Evolutionary conservation across 768 basidiomycete genomes (phyloP), one percentile per base, ranked within the genome.

Genomic region (Podaxis pistillaris): DNA sequence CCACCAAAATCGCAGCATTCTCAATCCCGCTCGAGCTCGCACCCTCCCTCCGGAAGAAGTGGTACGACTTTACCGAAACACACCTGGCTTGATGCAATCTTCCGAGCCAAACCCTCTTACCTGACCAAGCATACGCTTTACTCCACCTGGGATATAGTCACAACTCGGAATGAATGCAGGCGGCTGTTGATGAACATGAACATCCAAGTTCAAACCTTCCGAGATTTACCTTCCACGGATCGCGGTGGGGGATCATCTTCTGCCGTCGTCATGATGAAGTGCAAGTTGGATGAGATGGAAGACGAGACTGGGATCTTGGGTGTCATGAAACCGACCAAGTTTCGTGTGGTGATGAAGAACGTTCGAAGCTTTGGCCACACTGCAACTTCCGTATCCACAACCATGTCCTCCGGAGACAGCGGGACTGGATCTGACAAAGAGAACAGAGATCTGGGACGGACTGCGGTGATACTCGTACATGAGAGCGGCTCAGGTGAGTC

Each of bases 401-500:
- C 22, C 55, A 36, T 37, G 38, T 40, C 37, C 63, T 28, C 33
- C 37, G 62, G 11, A 40, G 64, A 41, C 69, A 69, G 57, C 71
- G 72, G 66, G 77, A 50, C 80, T 33, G 33, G 8, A 33, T 33
- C 33, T 33, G 33, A 33, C 83, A 30, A 68, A 66, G 70, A 75
- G 72, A 37, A 71, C 71, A 52, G 71, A 74, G 9, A 74, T 71
- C 58, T 76, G 80, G 63, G 85, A 38, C 4, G 26, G 22, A 55
- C 89, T 12, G 78, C 80, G 40, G 73, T 96, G 66, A 78, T 82
- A 17, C 71, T 96, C 56, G 80, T 91, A 13, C 88, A 92, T 66
- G 95, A 97, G 78, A 94, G 88, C 73, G 96, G 96, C 3, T 89
- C 94, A 17, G 78, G 86, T 47, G 91, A 92, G 24, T 88, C 84